phyloP scores from a whole-genome alignment of 176 grass and related monocot species.

The Oryza officinalis region DNA sequence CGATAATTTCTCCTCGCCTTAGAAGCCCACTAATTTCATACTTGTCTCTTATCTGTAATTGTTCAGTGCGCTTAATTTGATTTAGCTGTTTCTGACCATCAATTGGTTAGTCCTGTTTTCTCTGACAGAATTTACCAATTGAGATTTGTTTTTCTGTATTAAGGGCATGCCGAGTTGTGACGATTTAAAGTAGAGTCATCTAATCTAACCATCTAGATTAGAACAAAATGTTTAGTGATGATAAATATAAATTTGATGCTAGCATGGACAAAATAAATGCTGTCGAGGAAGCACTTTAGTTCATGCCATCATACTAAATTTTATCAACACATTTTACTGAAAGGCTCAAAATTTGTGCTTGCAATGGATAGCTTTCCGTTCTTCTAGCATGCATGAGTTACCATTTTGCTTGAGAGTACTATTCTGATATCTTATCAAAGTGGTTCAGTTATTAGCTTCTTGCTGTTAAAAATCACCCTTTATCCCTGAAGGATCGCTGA shows the following conservation, averaged over 20 bases:
- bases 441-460: slow-evolving; percentile 9
- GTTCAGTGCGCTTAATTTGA: neutral
- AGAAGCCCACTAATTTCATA: neutral
- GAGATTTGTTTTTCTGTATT: neutral
- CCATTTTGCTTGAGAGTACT: neutral
- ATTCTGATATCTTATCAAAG: neutral
- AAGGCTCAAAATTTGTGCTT: neutral
- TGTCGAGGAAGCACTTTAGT: neutral
- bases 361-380: neutral
- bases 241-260: neutral
- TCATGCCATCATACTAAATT: neutral
- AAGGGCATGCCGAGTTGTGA: neutral
- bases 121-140: neutral
- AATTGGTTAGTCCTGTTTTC: neutral
- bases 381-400: neutral
- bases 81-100: neutral
- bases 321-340: neutral
- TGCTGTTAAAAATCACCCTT: slow-evolving; percentile 21
- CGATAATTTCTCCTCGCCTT: too few species aligned
- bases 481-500: slow-evolving; percentile 73
- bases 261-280: neutral
- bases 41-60: neutral
- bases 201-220: neutral
- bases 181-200: neutral
- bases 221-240: neutral